Evolutionary conservation across 371 early-diverging fungal species (phyloP), one percentile per base, ranked within the genome.

Genomic region (Mortierella polycephala): DNA sequence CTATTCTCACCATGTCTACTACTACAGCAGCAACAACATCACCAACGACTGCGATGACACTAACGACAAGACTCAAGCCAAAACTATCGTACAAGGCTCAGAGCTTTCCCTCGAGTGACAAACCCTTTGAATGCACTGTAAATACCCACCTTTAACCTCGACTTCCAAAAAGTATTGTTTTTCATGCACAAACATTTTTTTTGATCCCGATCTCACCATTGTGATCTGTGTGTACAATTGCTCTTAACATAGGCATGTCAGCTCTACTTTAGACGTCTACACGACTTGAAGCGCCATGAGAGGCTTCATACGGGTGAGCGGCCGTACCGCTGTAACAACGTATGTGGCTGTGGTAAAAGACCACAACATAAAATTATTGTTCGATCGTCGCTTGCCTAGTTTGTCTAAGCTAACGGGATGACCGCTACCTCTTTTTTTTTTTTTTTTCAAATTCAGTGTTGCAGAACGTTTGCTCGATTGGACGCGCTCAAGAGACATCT

Each of bases 401-500:
- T n/a, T n/a, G n/a, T n/a, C n/a, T n/a, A n/a, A n/a, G n/a, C n/a
- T n/a, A n/a, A n/a, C 54, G 21, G 14, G n/a, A 51, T 18, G 18
- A 11, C 6, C 51, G 51, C 51, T 6, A 50, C 18, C 83, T n/a
- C n/a, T n/a, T n/a, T n/a, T n/a, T n/a, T n/a, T n/a, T n/a, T n/a
- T n/a, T n/a, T n/a, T n/a, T n/a, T n/a, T n/a, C n/a, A n/a, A 71
- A 65, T 84, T 82, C 16, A 83, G 77, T 77, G 77, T 40, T 69
- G 60, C 21, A 55, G 93, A 30, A 85, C 91, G 60, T 94, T 94
- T 85, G 90, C 93, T 7, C 87, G 94, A 39, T 70, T 93, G 40
- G 94, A 94, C 75, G 94, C 93, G 37, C 74, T 94, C 47, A 91
- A 92, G 81, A 83, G 94, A 37, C 94, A 94, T 69, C 87, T 86